Conservation (phyloP, 2,329 filamentous ascomycete species). For the Aspergillus sp. region DNA sequence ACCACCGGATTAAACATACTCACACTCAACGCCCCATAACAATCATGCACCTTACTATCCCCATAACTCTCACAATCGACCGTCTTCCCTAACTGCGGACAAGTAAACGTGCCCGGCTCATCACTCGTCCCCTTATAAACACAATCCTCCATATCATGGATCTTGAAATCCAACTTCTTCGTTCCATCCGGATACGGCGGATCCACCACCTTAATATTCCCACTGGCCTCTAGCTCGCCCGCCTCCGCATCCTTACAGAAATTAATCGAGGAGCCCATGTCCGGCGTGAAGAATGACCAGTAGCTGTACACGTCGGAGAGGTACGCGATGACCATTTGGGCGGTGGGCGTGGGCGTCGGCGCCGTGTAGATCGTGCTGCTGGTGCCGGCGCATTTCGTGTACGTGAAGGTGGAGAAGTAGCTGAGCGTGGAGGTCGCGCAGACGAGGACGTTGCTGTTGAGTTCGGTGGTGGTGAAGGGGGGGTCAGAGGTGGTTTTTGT, state of each 20-base stretch:
- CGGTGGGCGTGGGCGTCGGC: neutral
- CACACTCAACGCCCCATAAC: neutral
- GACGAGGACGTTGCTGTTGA: neutral
- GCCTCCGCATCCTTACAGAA: neutral
- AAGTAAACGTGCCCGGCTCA: neutral
- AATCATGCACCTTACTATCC: neutral
- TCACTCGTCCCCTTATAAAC: neutral
- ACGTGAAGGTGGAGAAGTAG: conserved; percentile 1
- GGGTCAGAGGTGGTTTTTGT: neutral
- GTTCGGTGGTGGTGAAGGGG: neutral
- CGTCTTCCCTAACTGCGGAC: neutral
- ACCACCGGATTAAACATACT: neutral
- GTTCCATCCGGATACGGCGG: conserved; percentile 2
- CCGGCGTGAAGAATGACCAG: neutral
- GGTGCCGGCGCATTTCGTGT: neutral
- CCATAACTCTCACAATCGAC: neutral
- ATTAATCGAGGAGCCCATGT: neutral
- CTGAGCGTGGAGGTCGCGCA: neutral
- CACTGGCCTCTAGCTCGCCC: neutral
- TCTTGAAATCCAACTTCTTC: neutral
- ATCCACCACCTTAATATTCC: neutral
- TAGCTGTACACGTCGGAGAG: neutral
- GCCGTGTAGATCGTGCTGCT: neutral
- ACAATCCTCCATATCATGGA: neutral
- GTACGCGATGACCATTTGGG: neutral